Base-by-base conservation (phyloP, 352 stramenopile species). In the Phytophthora hybrid region DNA sequence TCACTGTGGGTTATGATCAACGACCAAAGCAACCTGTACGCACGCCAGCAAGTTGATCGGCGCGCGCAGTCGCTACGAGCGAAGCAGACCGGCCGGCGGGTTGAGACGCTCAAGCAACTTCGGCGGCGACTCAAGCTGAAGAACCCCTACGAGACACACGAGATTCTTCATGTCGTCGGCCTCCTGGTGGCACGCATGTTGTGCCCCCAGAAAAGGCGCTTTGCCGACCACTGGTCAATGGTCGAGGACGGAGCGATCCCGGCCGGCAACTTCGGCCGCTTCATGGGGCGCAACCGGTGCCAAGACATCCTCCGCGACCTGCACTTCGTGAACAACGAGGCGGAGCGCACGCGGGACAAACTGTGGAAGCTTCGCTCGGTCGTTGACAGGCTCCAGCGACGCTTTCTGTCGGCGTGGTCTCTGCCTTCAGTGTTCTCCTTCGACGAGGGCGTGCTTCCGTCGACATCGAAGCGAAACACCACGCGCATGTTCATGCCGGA, bases 401-500 rank as follows among this genome's bases (percentile, higher is more conserved):
- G 51, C 11, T 76, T 75, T 69, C 34, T 41, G 7, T 41, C 34
- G 34, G 34, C 34, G 4, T 41, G 34, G 34, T 41, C 34, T 41
- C 34, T 41, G 7, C 34, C 34, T 8, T 41, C 34, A 13, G 34
- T 41, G 7, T 41, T 77, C 6, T 72, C 59, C 0, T 80, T 83
- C 26, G 77, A 80, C 19, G 69, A 26, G 80, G 77, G 69, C 19
- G 65, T 78, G 4, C 34, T 80, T 11, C 71, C 61, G 7, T 34
- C 71, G 0, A 77, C 74, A 5, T 84, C 77, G 1, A 55, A 56
- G 16, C 52, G 68, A 0, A 84, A 84, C 68, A 77, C 71, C 3
- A 81, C 68, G 1, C 56, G 69, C 1, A 74, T 78, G 65, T 84
- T 78, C 23, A 81, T 78, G 59, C 68, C 72, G 1, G 77, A 81